phyloP scores from a whole-genome alignment of 2,329 filamentous ascomycete species.

The Diaporthe nobilis region DNA sequence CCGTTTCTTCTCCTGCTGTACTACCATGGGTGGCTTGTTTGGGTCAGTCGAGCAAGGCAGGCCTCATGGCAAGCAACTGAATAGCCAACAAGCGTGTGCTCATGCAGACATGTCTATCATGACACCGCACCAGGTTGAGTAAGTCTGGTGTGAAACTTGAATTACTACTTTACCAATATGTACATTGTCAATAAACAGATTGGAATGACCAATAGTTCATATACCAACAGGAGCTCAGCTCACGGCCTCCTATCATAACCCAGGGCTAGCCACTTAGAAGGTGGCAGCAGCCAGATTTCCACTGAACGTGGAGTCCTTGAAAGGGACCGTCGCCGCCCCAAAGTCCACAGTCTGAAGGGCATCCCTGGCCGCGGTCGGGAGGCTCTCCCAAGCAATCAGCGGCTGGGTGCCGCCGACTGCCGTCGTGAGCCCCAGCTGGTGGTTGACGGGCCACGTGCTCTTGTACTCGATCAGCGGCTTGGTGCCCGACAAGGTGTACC shows the following conservation, averaged over 20 bases:
- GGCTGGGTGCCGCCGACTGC: conserved; percentile 54
- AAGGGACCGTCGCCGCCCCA: conserved; percentile 46
- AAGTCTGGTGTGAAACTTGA: not conserved
- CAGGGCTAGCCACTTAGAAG: not conserved
- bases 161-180: not conserved
- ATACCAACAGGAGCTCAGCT: not conserved
- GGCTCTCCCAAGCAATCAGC: conserved; percentile 59
- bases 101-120: not conserved
- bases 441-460: conserved; percentile 51
- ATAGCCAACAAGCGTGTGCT: not conserved
- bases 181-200: not conserved
- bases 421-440: conserved; percentile 53
- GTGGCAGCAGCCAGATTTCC: conserved; percentile 35
- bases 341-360: conserved; percentile 57
- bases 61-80: not conserved
- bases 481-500: conserved; percentile 42
- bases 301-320: conserved; percentile 36
- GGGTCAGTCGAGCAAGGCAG: not conserved
- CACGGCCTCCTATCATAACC: not conserved
- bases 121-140: not conserved
- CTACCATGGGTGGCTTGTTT: not conserved
- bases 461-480: conserved; percentile 52
- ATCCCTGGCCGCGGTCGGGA: conserved; percentile 51
- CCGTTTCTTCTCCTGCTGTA: not conserved
- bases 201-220: not conserved